These are phyloP conservation scores for Malus hybrid DNA, from an alignment of 331 rosid genomes.

Conservation along the genomic window DNA sequence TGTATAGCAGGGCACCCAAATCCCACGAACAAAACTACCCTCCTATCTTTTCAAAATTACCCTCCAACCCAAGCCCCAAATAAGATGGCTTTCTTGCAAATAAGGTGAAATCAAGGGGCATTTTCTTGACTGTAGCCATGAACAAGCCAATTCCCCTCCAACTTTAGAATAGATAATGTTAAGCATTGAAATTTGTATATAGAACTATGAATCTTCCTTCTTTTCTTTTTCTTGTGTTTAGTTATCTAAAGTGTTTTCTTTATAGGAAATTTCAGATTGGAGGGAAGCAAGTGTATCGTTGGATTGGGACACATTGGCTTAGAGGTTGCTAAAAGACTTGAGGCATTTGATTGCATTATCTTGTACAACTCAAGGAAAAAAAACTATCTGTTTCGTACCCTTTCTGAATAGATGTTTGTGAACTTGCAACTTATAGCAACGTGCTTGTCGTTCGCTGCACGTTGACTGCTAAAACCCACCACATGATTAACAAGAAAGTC, in stretches of 20 bases:
- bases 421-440: slow-evolving; percentile 18
- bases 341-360: slow-evolving; percentile 26
- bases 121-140: too few relatives aligned
- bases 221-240: background rate
- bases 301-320: slow-evolving; percentile 32
- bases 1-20: too few relatives aligned
- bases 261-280: slow-evolving; percentile 1
- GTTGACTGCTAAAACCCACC: slow-evolving; percentile 14
- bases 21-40: too few relatives aligned
- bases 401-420: background rate
- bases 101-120: too few relatives aligned
- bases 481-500: slow-evolving; percentile 16
- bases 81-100: too few relatives aligned
- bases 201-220: background rate
- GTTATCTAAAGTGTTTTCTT: background rate
- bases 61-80: too few relatives aligned
- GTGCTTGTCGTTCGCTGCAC: slow-evolving; percentile 12
- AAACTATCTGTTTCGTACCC: slow-evolving; percentile 13
- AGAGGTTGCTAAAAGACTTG: slow-evolving; percentile 28
- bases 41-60: too few relatives aligned
- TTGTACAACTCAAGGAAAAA: slow-evolving; percentile 22
- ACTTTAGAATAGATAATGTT: too few relatives aligned
- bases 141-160: too few relatives aligned
- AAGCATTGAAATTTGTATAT: background rate
- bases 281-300: background rate